Base-by-base conservation (phyloP, 2,329 filamentous ascomycete genomes). In the Aurifilum marmelostoma region DNA sequence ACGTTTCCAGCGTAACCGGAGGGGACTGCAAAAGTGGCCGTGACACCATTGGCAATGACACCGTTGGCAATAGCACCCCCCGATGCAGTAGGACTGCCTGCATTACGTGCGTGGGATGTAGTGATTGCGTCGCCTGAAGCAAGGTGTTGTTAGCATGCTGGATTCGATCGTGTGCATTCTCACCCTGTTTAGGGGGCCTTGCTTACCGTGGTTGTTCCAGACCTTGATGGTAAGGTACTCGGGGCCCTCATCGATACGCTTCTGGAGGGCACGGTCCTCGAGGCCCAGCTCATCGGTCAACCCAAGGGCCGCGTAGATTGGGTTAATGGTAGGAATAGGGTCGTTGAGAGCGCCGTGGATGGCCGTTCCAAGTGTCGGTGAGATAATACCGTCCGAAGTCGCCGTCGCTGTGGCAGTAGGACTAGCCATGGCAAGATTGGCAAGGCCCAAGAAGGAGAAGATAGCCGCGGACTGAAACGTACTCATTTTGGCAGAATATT, bases 1-100 rank as follows among this genome's bases (percentile, higher is more conserved):
- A 75, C 61, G 9, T 69, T 73, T 27, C 74, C 74, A 12, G 72
- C 69, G 67, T 72, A 75, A 41, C 69, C 70, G n/a, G 71, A 73
- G 1, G 73, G 73, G 0, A 73, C 72, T 9, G 69, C 72, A 32
- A 73, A 72, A 0, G 65, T 56, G 14, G 66, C 70, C 1, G 66
- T 63, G 0, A 56, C 61, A 16, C 71, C 67, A 1, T 64, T 50
- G 29, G 71, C 67, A 9, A 75, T 59, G 12, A 66, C 69, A 1
- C 74, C 74, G 3, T 66, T 61, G 27, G 50, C 52, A 4, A 71
- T 60, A 16, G 67, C 43, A 32, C 71, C 71, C 7, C n/a, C 56
- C 41, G 69, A 62, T 4, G 71, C 67, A 3, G 67, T 58, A 7
- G 67, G 68, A 34, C 66, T 52, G 37, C 65, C 69, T 27, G 21